Conservation (phyloP, 2,329 filamentous ascomycete genomes). For the Aureobasidium sp. region DNA sequence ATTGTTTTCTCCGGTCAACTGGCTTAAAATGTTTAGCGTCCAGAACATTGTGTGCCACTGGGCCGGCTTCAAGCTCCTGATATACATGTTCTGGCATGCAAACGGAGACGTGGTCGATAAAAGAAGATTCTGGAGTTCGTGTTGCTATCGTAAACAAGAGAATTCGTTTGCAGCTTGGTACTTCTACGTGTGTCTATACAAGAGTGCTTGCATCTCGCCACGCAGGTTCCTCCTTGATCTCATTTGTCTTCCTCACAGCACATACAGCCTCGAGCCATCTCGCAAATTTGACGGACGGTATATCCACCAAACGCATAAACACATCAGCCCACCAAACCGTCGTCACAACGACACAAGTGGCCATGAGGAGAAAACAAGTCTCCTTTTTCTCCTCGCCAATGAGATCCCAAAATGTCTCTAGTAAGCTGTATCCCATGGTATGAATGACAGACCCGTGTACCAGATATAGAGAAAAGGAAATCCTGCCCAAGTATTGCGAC, state of each 20-base stretch:
- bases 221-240: neutral
- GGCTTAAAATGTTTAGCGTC: too few species aligned
- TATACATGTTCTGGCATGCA: too few species aligned
- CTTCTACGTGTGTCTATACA: neutral
- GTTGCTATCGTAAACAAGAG: too few species aligned
- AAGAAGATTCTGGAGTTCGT: too few species aligned
- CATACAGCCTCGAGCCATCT: slow-evolving; percentile 45
- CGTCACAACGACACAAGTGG: slow-evolving; percentile 47
- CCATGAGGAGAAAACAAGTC: slow-evolving; percentile 42
- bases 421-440: slow-evolving; percentile 40
- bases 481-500: slow-evolving; percentile 51
- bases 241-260: neutral
- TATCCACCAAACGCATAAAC: slow-evolving; percentile 51
- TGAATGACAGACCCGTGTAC: slow-evolving; percentile 53
- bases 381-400: slow-evolving; percentile 38
- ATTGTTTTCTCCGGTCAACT: too few species aligned
- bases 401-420: slow-evolving; percentile 34
- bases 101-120: too few species aligned
- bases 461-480: slow-evolving; percentile 54
- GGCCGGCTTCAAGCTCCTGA: too few species aligned
- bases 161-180: too few species aligned
- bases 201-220: neutral
- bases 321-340: slow-evolving; percentile 50
- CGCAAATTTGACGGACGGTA: slow-evolving; percentile 50
- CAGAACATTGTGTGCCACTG: too few species aligned